Evolutionary conservation across 2,329 filamentous ascomycete genomes (phyloP).

Genomic region (Epichloe hybrida): DNA sequence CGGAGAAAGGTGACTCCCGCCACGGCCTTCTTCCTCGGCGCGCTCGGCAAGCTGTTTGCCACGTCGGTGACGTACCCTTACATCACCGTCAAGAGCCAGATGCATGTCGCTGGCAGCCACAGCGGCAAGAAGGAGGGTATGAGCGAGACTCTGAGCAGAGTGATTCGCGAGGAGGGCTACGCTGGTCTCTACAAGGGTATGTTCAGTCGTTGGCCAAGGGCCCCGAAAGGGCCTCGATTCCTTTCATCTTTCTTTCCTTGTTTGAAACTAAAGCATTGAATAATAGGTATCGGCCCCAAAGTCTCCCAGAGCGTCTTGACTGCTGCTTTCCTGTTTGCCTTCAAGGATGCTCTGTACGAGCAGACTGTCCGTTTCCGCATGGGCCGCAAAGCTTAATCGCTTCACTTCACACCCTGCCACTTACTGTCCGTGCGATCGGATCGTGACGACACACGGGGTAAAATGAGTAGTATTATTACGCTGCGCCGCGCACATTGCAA

Average conservation of each 20-base stretch:
- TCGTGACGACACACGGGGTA: neutral
- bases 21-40: constrained; percentile 82
- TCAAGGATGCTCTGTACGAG: constrained; percentile 93
- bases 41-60: constrained; percentile 85
- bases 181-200: constrained; percentile 80
- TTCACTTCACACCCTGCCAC: too few relatives aligned
- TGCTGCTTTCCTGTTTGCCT: constrained; percentile 89
- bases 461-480: too few relatives aligned
- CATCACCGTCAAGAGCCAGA: constrained; percentile 95
- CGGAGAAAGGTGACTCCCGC: constrained; percentile 62
- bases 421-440: neutral
- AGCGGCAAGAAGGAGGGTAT: constrained; percentile 70
- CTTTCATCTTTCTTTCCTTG: neutral
- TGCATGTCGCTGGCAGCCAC: constrained; percentile 69
- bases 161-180: constrained; percentile 84
- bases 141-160: constrained; percentile 60
- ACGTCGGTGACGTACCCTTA: constrained; percentile 95
- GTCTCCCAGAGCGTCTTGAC: constrained; percentile 94
- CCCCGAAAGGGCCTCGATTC: too few relatives aligned
- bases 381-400: constrained; percentile 14
- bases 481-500: neutral
- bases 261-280: constrained; percentile 4
- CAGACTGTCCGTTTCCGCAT: constrained; percentile 56
- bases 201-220: neutral
- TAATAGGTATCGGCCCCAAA: constrained; percentile 79